Evolutionary conservation across 305 asterid species (phyloP), one percentile per base, ranked within the genome.

Genomic region (Solanum aculeatissimum): DNA sequence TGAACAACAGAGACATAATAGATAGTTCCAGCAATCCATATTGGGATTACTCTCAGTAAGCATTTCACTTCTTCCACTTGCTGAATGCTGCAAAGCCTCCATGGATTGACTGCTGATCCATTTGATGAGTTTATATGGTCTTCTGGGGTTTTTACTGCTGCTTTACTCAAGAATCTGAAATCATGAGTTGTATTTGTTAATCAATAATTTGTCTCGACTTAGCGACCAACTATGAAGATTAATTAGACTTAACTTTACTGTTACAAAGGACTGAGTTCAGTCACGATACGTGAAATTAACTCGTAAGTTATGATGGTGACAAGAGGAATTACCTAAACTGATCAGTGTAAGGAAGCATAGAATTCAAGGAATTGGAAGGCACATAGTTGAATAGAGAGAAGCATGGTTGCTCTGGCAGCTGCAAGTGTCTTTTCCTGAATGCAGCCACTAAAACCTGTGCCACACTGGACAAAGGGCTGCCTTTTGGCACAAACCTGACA

Each of bases 391-490:
- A 92, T 54, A 93, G 83, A 14, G 91, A 72, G 32, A 49, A 54
- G n/a, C 80, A 45, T 0, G 94, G 94, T 7, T 90, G 88, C 3
- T 91, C 84, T 1, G 93, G 93, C 84, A 89, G 6, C 62, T 88
- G 21, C 83, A 91, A 42, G 60, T 86, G 84, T 53, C 97, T 89
- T 85, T 92, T 93, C 90, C 89, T 91, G 60, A 84, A 87, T 0
- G 95, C 95, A 15, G 89, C 94, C 2, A 85, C 91, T 0, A 92
- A 13, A 11, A 92, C 91, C 71, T 90, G 95, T 23, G 88, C 85
- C 29, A 92, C 78, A 72, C 86, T 88, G 3, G 94, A 90, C 23
- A 93, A 49, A 14, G 96, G 97, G 42, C 97, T 93, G 4, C 97
- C 96, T 19, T 90, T 85, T 11, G 96, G 94, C 79, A 72, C 25